These are phyloP conservation scores for Gymnopilus junonius DNA, from an alignment of 768 basidiomycete genomes.

Conservation along the genomic window DNA sequence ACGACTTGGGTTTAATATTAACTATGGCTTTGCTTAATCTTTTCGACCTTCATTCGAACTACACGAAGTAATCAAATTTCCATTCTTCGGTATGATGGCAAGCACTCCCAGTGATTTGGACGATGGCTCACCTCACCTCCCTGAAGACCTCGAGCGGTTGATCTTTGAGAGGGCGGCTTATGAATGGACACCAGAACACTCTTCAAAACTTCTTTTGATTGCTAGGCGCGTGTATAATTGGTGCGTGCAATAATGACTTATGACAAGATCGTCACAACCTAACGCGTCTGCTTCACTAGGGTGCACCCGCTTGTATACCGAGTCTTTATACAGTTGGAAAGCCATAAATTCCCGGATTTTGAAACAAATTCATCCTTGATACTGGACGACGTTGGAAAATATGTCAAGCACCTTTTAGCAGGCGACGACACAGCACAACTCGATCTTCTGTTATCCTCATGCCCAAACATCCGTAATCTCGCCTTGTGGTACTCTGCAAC, in stretches of 20 bases:
- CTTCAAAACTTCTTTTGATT: background rate
- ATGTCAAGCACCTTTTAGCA: background rate
- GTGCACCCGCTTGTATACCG: background rate
- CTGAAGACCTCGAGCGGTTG: slow-evolving; percentile 5
- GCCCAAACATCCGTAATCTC: background rate
- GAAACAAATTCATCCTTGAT: background rate
- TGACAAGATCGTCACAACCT: background rate
- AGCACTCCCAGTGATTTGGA: too few species aligned
- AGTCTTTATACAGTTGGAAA: background rate
- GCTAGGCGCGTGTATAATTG: background rate
- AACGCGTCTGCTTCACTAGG: background rate
- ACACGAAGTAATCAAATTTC: too few species aligned
- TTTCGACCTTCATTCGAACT: too few species aligned
- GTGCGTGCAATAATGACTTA: background rate
- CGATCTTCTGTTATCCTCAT: background rate
- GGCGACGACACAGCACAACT: background rate
- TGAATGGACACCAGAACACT: background rate
- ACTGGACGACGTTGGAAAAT: slow-evolving; percentile 1
- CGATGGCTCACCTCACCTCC: background rate
- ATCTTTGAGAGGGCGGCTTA: background rate
- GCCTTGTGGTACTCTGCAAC: background rate
- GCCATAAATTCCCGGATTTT: background rate
- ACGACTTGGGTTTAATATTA: too few species aligned
- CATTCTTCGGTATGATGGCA: too few species aligned
- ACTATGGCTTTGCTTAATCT: too few species aligned